Conservation (phyloP, 148 eudicot genomes). For the Cornus kousa region DNA sequence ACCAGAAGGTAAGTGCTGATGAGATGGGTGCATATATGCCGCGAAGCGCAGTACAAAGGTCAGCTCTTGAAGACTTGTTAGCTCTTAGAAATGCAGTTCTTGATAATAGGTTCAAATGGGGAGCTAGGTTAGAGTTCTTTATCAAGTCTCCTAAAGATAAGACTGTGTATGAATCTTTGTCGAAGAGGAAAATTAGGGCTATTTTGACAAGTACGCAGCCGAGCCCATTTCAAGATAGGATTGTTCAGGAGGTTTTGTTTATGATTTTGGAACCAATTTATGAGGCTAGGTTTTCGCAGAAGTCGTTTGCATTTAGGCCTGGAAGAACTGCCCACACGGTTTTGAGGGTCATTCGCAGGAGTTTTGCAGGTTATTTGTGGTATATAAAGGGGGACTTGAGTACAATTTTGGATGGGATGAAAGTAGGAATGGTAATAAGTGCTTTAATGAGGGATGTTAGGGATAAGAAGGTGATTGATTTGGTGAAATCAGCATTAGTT, state of each 20-base stretch:
- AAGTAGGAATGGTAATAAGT: constrained; percentile 77
- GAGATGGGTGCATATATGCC: constrained; percentile 83
- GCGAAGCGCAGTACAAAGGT: constrained; percentile 58
- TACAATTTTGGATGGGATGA: constrained; percentile 85
- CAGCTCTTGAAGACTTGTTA: constrained; percentile 68
- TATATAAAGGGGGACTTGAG: constrained; percentile 90
- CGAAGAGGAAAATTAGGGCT: constrained; percentile 83
- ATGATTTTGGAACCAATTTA: constrained; percentile 91
- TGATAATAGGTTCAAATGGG: constrained; percentile 84
- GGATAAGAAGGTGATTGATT: constrained; percentile 87
- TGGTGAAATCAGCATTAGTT: constrained; percentile 70
- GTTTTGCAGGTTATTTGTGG: constrained; percentile 94
- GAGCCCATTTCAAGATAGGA: constrained; percentile 72
- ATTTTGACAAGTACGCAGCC: constrained; percentile 81
- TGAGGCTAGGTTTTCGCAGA: constrained; percentile 77
- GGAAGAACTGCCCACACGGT: constrained; percentile 87
- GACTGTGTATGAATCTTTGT: constrained; percentile 69
- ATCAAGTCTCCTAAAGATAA: constrained; percentile 85
- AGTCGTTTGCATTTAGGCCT: constrained; percentile 92
- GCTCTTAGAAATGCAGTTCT: constrained; percentile 85
- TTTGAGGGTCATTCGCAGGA: constrained; percentile 76
- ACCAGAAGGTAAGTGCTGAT: constrained; percentile 91
- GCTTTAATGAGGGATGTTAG: constrained; percentile 88
- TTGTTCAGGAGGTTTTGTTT: constrained; percentile 89
- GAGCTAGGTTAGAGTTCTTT: constrained; percentile 75